phyloP scores from a whole-genome alignment of 768 basidiomycete species.

The Russula abietina region DNA sequence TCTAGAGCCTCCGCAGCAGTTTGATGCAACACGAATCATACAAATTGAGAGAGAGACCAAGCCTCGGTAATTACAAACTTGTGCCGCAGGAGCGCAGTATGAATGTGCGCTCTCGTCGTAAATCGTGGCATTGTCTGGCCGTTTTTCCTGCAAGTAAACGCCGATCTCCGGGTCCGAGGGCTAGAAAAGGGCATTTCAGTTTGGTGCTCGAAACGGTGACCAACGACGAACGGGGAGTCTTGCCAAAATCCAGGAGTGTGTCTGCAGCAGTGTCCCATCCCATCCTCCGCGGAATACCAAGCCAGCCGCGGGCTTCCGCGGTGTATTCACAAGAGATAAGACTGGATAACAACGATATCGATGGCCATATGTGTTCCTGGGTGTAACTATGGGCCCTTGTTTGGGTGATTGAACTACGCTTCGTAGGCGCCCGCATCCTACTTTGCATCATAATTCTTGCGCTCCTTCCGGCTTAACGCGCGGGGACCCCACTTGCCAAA shows the following conservation, averaged over 20 bases:
- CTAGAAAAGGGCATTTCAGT: neutral
- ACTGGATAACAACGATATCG: neutral
- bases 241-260: neutral
- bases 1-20: neutral
- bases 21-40: neutral
- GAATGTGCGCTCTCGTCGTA: neutral
- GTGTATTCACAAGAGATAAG: neutral
- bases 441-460: neutral
- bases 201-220: neutral
- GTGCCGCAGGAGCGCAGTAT: neutral
- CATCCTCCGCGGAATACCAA: constrained; percentile 6
- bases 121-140: neutral
- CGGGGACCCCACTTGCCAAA: neutral
- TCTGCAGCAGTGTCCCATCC: neutral
- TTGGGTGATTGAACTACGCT: neutral
- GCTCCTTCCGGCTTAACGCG: neutral
- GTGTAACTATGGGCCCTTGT: neutral
- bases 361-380: neutral
- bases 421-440: neutral
- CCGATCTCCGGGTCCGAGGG: neutral
- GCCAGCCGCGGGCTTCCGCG: neutral
- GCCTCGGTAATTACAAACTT: neutral
- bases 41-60: neutral
- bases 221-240: neutral
- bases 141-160: neutral